Percentiles rank a stretch among this genome's conserved stretches.
Conservation (phyloP, 2,329 filamentous ascomycete genomes). For the Onygenales sp. region DNA sequence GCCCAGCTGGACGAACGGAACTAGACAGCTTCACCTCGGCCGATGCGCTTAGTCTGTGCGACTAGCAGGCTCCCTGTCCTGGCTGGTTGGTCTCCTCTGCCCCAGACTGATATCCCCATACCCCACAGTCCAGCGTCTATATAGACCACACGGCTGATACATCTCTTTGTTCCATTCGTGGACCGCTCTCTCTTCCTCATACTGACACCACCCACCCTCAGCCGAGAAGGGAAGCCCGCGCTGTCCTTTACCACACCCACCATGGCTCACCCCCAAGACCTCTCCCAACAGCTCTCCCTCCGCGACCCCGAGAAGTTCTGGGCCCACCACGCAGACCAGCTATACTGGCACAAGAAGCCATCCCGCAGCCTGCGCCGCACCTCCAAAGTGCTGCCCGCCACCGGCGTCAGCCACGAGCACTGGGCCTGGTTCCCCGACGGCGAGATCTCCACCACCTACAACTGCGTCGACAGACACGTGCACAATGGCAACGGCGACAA, state of each 20-base stretch:
- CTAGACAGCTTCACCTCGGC: background rate
- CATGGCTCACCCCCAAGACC: constrained; percentile 36
- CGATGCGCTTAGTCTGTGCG: background rate
- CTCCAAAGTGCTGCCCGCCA: constrained; percentile 52
- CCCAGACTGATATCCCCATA: no score
- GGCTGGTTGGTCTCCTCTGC: background rate
- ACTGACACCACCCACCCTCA: no score
- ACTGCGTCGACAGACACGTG: constrained; percentile 87
- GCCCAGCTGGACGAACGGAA: background rate
- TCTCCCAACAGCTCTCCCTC: constrained; percentile 50
- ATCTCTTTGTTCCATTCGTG: no score
- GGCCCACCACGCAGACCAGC: constrained; percentile 60
- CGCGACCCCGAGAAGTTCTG: constrained; percentile 65
- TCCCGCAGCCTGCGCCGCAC: constrained; percentile 49
- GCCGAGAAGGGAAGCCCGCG: no score
- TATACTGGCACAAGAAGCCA: constrained; percentile 75
- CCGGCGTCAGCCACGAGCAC: constrained; percentile 55
- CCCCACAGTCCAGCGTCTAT: no score
- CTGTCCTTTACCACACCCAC: constrained; percentile 1
- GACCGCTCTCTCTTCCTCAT: no score
- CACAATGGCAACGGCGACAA: constrained; percentile 61
- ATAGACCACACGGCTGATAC: no score
- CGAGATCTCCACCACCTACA: constrained; percentile 84
- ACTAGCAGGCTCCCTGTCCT: background rate
- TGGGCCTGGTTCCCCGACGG: constrained; percentile 91